Evolutionary conservation across 148 eudicot species (phyloP).

Genomic region (Vaccinium corymbosum): DNA sequence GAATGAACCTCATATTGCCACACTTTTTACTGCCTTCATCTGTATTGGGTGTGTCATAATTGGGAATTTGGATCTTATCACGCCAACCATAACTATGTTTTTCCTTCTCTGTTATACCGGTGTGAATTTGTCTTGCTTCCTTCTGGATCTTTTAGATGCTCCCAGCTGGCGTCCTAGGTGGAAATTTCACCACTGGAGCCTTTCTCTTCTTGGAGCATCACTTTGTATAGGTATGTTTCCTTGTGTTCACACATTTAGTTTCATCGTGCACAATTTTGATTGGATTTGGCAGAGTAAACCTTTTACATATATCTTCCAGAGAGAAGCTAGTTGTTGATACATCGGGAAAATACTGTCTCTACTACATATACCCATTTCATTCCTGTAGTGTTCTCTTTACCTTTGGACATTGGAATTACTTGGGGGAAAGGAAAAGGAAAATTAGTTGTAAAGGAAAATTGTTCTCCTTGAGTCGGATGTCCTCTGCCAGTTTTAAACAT

Average conservation of each 20-base stretch:
- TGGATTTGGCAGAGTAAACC: neutral
- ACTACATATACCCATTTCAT: neutral
- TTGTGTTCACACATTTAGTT: slow-evolving; percentile 6
- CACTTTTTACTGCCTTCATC: slow-evolving; percentile 92
- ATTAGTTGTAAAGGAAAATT: neutral
- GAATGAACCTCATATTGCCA: slow-evolving; percentile 80
- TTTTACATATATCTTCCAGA: neutral
- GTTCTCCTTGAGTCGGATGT: neutral
- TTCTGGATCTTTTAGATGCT: slow-evolving; percentile 95
- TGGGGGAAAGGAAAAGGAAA: neutral
- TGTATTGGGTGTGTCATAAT: slow-evolving; percentile 91
- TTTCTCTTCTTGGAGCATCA: slow-evolving; percentile 90
- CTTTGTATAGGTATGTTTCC: slow-evolving; percentile 73
- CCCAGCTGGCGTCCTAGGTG: slow-evolving; percentile 99
- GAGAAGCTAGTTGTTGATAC: neutral
- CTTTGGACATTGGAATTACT: neutral
- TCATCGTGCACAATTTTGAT: neutral
- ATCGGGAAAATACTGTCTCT: neutral
- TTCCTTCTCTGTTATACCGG: slow-evolving; percentile 93
- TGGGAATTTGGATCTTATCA: slow-evolving; percentile 93
- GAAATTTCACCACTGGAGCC: slow-evolving; percentile 99
- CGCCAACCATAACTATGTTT: slow-evolving; percentile 96
- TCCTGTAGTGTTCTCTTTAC: neutral
- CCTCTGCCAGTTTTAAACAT: neutral
- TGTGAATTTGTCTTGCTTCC: slow-evolving; percentile 97